phyloP scores from a whole-genome alignment of 352 stramenopile genomes.

The Phytopythium aichiense region DNA sequence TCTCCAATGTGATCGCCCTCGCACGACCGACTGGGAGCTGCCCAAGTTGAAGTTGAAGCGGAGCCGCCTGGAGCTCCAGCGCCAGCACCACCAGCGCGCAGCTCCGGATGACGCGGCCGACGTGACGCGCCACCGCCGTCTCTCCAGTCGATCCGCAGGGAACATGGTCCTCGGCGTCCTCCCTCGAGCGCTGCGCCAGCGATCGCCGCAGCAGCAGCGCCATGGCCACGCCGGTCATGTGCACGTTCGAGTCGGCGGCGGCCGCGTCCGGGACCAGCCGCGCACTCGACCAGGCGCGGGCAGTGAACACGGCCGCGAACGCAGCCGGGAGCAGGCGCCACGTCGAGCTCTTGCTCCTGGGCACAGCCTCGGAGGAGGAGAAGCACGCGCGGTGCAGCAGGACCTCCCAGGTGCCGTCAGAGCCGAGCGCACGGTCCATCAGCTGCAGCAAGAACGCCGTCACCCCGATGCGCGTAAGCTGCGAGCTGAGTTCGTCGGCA shows the following conservation, averaged over 20 bases:
- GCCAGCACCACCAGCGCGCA: slow-evolving; percentile 18
- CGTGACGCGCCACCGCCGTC: slow-evolving; percentile 1
- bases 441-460: background rate
- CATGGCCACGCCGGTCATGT: slow-evolving; percentile 39
- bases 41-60: slow-evolving; percentile 1
- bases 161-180: background rate
- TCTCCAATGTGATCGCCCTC: background rate
- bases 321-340: background rate
- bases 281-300: slow-evolving; percentile 9
- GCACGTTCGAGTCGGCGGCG: slow-evolving; percentile 45
- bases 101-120: slow-evolving; percentile 11
- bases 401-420: background rate
- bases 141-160: background rate
- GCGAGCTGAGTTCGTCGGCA: background rate
- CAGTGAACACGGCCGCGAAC: background rate
- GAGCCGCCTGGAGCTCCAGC: slow-evolving; percentile 5
- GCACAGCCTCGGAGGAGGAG: background rate
- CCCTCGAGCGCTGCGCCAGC: background rate
- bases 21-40: background rate
- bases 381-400: background rate
- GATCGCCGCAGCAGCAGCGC: slow-evolving; percentile 17
- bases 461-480: background rate
- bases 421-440: background rate
- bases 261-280: slow-evolving; percentile 38
- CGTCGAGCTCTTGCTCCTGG: background rate